These are phyloP conservation scores for Sextonia rubra DNA, from an alignment of 164 flowering plant genomes.

Conservation along the genomic window DNA sequence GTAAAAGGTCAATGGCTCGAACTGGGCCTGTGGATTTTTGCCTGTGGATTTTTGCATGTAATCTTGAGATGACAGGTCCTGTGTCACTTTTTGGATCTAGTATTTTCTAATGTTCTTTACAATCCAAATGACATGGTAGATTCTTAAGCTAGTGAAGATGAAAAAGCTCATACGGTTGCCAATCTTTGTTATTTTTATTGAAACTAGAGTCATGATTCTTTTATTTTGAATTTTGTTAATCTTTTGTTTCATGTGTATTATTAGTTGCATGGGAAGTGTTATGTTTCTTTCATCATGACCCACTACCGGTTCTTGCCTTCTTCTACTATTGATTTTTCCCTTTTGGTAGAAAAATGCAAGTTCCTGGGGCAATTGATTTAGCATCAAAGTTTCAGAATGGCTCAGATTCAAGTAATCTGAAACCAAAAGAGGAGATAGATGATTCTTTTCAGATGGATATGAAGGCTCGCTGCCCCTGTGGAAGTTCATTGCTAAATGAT, in stretches of 20 bases:
- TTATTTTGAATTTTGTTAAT: not conserved
- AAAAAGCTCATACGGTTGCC: too few species aligned
- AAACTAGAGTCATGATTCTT: too few species aligned
- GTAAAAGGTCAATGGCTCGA: too few species aligned
- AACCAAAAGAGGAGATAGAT: slow-evolving; percentile 63
- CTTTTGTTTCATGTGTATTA: not conserved
- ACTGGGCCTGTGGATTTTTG: too few species aligned
- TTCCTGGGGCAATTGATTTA: slow-evolving; percentile 70
- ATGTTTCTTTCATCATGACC: not conserved
- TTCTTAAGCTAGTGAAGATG: too few species aligned
- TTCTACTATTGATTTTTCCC: not conserved
- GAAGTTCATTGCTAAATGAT: slow-evolving; percentile 59
- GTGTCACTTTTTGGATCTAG: too few species aligned
- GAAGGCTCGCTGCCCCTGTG: slow-evolving; percentile 87
- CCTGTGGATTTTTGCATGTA: too few species aligned
- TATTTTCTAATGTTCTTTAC: too few species aligned
- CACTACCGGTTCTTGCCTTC: not conserved
- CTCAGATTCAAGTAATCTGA: slow-evolving; percentile 42
- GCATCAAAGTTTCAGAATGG: slow-evolving; percentile 65
- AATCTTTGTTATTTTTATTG: too few species aligned
- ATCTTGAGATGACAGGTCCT: too few species aligned
- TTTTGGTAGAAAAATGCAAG: slow-evolving; percentile 73
- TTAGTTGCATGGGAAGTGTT: not conserved
- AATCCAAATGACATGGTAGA: too few species aligned
- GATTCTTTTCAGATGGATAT: slow-evolving; percentile 43